Conservation (phyloP, 495 filamentous ascomycete species). For the Penicillium soppii region DNA sequence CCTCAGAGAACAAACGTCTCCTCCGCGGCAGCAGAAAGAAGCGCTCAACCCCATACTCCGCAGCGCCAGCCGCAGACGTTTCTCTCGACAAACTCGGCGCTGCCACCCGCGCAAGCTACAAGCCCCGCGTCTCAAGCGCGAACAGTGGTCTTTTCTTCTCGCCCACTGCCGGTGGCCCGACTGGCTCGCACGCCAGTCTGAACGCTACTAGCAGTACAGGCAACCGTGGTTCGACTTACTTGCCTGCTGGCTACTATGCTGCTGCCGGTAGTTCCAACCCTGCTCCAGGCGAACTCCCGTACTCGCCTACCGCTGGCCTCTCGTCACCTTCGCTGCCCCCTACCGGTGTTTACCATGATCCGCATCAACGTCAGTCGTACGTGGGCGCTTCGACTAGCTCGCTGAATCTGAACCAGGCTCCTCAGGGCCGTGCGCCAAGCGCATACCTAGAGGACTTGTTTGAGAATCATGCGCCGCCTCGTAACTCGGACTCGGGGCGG, state of each 20-base stretch:
- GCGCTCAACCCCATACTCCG: constrained; percentile 35
- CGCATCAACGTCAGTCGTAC: constrained; percentile 31
- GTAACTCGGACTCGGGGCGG: constrained; percentile 11
- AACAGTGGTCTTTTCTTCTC: constrained; percentile 83
- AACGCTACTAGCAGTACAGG: constrained; percentile 10
- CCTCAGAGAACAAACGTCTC: constrained; percentile 65
- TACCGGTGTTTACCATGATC: constrained; percentile 28
- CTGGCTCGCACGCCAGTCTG: constrained; percentile 22
- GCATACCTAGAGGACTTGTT: constrained; percentile 93
- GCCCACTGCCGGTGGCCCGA: constrained; percentile 70
- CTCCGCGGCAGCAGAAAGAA: constrained; percentile 54
- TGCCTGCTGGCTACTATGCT: constrained; percentile 92
- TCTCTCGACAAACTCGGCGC: constrained; percentile 55
- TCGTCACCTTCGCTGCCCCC: constrained; percentile 39
- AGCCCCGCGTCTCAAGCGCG: constrained; percentile 49
- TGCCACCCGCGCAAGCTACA: constrained; percentile 35
- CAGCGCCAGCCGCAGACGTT: constrained; percentile 48
- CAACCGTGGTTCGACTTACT: constrained; percentile 67
- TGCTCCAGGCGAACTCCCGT: constrained; percentile 22
- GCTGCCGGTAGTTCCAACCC: constrained; percentile 55
- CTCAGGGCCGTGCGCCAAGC: constrained; percentile 77
- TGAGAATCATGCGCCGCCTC: constrained; percentile 56
- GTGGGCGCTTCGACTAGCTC: constrained; percentile 63
- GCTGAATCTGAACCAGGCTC: constrained; percentile 64
- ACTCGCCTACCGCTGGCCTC: constrained; percentile 20